These are phyloP conservation scores for Phallus indusiatus DNA, from an alignment of 768 basidiomycete genomes.

Conservation along the genomic window DNA sequence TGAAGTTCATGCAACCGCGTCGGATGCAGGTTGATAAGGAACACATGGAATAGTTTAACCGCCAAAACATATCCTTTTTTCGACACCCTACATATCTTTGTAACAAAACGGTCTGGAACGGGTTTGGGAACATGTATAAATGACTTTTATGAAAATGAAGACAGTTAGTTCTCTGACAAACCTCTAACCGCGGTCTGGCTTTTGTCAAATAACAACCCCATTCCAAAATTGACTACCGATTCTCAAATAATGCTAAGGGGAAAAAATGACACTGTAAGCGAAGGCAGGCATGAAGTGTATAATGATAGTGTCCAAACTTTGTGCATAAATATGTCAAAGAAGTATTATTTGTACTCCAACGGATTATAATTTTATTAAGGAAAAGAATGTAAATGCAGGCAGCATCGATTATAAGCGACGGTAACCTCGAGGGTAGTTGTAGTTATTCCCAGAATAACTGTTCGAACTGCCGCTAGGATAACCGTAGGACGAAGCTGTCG, in stretches of 20 bases:
- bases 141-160: no score
- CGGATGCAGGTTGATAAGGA: background rate
- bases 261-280: background rate
- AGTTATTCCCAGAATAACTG: conserved; percentile 9
- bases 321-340: background rate
- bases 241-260: background rate
- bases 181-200: no score
- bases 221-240: no score
- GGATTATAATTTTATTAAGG: background rate
- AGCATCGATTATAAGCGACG: background rate
- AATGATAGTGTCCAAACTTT: background rate
- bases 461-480: background rate
- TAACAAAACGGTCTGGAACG: no score
- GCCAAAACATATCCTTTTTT: no score
- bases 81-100: no score
- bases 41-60: background rate
- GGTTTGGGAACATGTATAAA: no score
- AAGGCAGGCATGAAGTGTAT: background rate
- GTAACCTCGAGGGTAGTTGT: background rate
- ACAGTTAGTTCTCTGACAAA: no score
- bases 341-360: background rate
- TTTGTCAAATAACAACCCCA: no score
- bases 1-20: conserved; percentile 6
- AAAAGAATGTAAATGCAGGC: background rate
- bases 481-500: conserved; percentile 1